Conservation (phyloP, 331 rosid genomes). For the Rhamnella rubrinervis region DNA sequence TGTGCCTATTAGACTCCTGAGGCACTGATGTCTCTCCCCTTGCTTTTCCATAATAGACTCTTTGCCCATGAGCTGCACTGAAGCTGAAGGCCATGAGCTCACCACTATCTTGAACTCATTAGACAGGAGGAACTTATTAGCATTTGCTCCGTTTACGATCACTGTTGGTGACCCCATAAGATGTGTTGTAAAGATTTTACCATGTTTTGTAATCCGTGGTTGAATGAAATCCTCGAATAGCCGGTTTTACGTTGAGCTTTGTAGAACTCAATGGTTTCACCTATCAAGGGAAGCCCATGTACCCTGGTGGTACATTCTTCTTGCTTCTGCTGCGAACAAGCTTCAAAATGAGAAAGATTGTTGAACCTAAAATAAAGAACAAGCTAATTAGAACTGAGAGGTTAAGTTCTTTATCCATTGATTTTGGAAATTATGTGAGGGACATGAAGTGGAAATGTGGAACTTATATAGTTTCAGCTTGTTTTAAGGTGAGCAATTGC, state of each 20-base stretch:
- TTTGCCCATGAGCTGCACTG: constrained; percentile 84
- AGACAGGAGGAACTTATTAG: constrained; percentile 58
- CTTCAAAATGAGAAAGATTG: constrained; percentile 24
- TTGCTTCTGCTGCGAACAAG: constrained; percentile 29
- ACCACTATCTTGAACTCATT: constrained; percentile 83
- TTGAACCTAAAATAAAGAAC: constrained; percentile 33
- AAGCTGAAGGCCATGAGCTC: constrained; percentile 84
- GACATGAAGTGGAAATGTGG: constrained; percentile 16
- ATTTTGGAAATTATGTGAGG: constrained; percentile 22
- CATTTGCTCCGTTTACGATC: constrained; percentile 72
- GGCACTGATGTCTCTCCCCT: constrained; percentile 60
- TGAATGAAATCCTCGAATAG: constrained; percentile 58
- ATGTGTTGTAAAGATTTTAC: constrained; percentile 69
- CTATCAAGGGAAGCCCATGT: constrained; percentile 76
- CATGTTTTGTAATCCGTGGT: constrained; percentile 52
- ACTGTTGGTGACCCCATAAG: constrained; percentile 87
- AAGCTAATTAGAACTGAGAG: constrained; percentile 18
- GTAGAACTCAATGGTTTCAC: constrained; percentile 84
- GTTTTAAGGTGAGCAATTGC: constrained; percentile 19
- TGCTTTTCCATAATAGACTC: constrained; percentile 77
- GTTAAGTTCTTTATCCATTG: constrained; percentile 33
- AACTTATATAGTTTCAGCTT: constrained; percentile 8
- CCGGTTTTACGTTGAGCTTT: constrained; percentile 57
- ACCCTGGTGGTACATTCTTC: constrained; percentile 61
- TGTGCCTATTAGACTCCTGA: constrained; percentile 49